These are phyloP conservation scores for Fusarium compactum DNA, from an alignment of 2,329 filamentous ascomycete species.

Conservation along the genomic window DNA sequence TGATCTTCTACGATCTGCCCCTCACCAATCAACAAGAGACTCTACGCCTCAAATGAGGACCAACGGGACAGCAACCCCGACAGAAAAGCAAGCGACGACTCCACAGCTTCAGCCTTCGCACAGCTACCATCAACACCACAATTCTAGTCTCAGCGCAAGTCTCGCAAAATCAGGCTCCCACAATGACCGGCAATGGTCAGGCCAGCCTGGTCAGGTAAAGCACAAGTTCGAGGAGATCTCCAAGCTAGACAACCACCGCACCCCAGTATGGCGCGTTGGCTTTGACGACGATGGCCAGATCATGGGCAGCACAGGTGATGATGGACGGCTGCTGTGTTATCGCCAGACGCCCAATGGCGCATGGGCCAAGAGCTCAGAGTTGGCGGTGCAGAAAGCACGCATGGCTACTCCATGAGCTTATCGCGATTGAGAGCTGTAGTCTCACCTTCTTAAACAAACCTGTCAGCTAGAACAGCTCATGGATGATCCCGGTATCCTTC, in stretches of 20 bases:
- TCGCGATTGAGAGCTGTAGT: neutral
- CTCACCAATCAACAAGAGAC: conserved; percentile 43
- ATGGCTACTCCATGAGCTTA: conserved; percentile 59
- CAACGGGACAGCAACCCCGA: conserved; percentile 44
- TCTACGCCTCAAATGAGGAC: conserved; percentile 50
- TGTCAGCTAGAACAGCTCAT: too few relatives aligned
- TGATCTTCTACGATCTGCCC: conserved; percentile 57
- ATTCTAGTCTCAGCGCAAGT: conserved; percentile 65
- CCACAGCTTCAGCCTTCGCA: conserved; percentile 44
- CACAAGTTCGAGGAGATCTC: conserved; percentile 74
- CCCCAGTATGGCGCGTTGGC: conserved; percentile 79
- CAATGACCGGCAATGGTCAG: conserved; percentile 65
- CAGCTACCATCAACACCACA: conserved; percentile 51
- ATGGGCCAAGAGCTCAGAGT: conserved; percentile 71
- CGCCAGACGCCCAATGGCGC: conserved; percentile 68
- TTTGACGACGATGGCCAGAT: conserved; percentile 80
- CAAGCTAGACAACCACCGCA: conserved; percentile 74
- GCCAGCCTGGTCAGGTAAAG: conserved; percentile 73
- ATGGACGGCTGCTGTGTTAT: conserved; percentile 74
- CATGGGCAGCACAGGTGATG: conserved; percentile 80
- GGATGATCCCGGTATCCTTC: neutral
- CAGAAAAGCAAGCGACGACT: conserved; percentile 39
- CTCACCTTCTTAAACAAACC: neutral
- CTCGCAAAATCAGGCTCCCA: conserved; percentile 62
- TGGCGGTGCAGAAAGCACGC: conserved; percentile 68